A percentile compares a stretch with the other conserved stretches of the same genome.
These are phyloP conservation scores for Trifolium pratense DNA, from an alignment of 306 rosid genomes.

Conservation along the genomic window DNA sequence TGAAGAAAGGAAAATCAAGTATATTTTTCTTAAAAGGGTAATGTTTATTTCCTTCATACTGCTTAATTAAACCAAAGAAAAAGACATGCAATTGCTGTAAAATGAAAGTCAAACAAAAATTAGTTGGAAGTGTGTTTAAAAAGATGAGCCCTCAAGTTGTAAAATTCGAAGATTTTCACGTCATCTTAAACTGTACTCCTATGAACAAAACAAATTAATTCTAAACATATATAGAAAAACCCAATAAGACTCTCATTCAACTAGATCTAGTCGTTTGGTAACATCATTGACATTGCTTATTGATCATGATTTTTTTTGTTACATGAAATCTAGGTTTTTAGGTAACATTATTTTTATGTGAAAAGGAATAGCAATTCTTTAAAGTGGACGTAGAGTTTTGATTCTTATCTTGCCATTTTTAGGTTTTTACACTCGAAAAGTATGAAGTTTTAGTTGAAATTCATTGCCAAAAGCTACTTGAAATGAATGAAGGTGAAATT, in stretches of 20 bases:
- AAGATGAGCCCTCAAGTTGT: not conserved
- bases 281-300: slow-evolving; percentile 18
- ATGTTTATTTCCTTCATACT: slow-evolving; percentile 13
- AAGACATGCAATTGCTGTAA: not conserved
- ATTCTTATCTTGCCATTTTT: slow-evolving; percentile 32
- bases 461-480: slow-evolving; percentile 25
- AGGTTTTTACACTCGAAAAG: not conserved
- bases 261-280: not conserved
- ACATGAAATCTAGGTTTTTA: not conserved
- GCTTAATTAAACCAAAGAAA: slow-evolving; percentile 10
- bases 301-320: not conserved
- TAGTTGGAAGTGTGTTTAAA: slow-evolving; percentile 6
- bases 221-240: not conserved
- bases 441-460: not conserved
- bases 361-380: slow-evolving; percentile 7
- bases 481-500: slow-evolving; percentile 25
- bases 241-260: not conserved
- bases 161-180: slow-evolving; percentile 20
- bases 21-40: slow-evolving; percentile 19
- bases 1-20: not conserved
- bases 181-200: slow-evolving; percentile 1
- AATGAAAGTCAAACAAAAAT: slow-evolving; percentile 19
- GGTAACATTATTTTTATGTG: not conserved
- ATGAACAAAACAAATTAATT: not conserved
- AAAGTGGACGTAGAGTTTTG: slow-evolving; percentile 20